Evolutionary conservation across 345 rosid species (phyloP), one percentile per base, ranked within the genome.

Genomic region (Salix caprea): DNA sequence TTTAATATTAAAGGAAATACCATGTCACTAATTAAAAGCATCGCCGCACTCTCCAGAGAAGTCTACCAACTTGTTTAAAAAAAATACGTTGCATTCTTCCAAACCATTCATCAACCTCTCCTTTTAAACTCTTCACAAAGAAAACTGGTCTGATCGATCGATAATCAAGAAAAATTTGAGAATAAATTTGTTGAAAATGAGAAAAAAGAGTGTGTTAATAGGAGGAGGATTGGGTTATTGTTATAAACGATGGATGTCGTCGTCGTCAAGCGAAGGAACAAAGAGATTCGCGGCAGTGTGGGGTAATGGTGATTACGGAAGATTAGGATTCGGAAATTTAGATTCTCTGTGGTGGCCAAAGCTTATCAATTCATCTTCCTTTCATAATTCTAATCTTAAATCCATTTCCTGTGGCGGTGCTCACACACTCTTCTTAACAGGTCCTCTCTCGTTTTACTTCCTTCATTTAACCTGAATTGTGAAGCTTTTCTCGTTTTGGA

Each of bases 361-460:
- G 76, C 82, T 71, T 24, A 67, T 87, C 32, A 30, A 77, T 73
- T 77, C 80, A 77, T 84, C 95, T 37, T 78, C 89, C 18, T 87
- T 92, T 67, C 74, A 72, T 24, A 74, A 81, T 72, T 88, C 85
- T 6, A 28, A 74, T 74, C 88, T 91, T 67, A 87, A 79, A 52
- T 85, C 96, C 80, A 75, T 93, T 26, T 86, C 98, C 81, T 96
- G 99, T 71, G 98, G 99, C 34, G 97, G 99, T 46, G 97, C 99
- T 76, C 99, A 93, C 81, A 89, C 99, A 37, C 92, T 96, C 66
- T 91, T 96, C 91, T 88, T 94, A 76, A 88, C 99, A 67, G 97
- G 98, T 91, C 71, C 69, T 58, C 40, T 76, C 48, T 23, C 4
- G 24, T n/a, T 30, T 36, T 3, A 28, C 50, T 60, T 28, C 28